Conservation (phyloP, 257 asterid species). For the Linderniella brevidens region DNA sequence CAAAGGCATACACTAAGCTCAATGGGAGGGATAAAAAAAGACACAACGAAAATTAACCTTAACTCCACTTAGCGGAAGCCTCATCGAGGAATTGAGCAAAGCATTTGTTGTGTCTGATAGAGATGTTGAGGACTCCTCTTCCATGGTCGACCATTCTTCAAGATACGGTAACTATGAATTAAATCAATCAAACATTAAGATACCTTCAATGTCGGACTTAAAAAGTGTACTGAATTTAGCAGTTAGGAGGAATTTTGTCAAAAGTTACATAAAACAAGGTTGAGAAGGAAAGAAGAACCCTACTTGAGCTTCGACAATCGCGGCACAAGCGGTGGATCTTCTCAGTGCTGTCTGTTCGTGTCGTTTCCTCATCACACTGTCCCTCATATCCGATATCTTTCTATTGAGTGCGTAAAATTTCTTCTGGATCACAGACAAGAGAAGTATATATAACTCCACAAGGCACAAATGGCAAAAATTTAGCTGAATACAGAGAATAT, state of each 20-base stretch:
- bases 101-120: slow-evolving; percentile 27
- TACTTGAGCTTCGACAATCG: slow-evolving; percentile 55
- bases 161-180: slow-evolving; percentile 50
- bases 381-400: slow-evolving; percentile 36
- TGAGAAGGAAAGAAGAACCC: slow-evolving; percentile 10
- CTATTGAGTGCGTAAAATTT: slow-evolving; percentile 33
- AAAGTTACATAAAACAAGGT: background rate
- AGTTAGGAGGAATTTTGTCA: background rate
- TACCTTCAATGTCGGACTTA: background rate
- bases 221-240: slow-evolving; percentile 1
- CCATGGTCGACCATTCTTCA: slow-evolving; percentile 42
- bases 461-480: background rate
- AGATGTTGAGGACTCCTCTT: slow-evolving; percentile 33
- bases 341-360: slow-evolving; percentile 26
- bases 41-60: slow-evolving; percentile 20
- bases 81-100: slow-evolving; percentile 36
- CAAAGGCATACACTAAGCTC: background rate
- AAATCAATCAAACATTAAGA: background rate
- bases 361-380: slow-evolving; percentile 27
- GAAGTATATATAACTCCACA: background rate
- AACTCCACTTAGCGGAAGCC: slow-evolving; percentile 47
- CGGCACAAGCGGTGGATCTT: slow-evolving; percentile 19
- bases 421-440: slow-evolving; percentile 16
- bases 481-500: background rate
- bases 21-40: background rate